phyloP scores from a whole-genome alignment of 2,329 filamentous ascomycete species.

The Metarhizium guizhouense region DNA sequence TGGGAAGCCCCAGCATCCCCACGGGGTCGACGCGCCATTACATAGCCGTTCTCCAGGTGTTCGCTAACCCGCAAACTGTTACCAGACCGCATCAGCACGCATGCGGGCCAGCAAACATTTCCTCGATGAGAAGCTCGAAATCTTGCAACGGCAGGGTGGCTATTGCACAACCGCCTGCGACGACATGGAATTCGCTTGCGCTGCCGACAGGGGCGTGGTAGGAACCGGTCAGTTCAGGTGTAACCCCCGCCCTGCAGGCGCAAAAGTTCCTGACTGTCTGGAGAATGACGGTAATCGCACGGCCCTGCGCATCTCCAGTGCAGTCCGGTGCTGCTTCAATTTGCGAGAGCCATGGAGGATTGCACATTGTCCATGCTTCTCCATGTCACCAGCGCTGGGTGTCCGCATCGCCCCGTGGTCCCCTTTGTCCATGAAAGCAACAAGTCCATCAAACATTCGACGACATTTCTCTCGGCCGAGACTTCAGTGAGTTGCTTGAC shows the following conservation, averaged over 20 bases:
- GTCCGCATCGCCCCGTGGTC: too few species aligned
- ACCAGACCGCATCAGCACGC: neutral
- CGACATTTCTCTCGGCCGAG: too few species aligned
- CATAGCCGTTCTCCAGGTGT: conserved; percentile 1
- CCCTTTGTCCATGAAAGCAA: too few species aligned
- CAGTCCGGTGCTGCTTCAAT: neutral
- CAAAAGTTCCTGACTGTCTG: conserved; percentile 13
- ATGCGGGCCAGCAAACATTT: neutral
- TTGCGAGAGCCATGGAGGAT: neutral
- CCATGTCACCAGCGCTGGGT: too few species aligned
- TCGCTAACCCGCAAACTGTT: neutral
- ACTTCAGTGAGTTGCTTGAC: too few species aligned
- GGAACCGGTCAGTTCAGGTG: conserved; percentile 6
- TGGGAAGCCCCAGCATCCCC: conserved; percentile 7
- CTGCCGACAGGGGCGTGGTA: conserved; percentile 3
- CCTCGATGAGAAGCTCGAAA: neutral
- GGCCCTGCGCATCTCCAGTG: neutral
- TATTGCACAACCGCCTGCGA: neutral
- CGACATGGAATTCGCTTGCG: too few species aligned
- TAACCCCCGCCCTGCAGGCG: conserved; percentile 9
- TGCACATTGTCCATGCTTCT: neutral
- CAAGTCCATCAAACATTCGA: too few species aligned
- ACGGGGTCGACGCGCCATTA: conserved; percentile 8
- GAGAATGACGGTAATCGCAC: too few species aligned
- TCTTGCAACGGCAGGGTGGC: neutral